phyloP scores from a whole-genome alignment of 331 rosid species.

The Pyrus hybrid region DNA sequence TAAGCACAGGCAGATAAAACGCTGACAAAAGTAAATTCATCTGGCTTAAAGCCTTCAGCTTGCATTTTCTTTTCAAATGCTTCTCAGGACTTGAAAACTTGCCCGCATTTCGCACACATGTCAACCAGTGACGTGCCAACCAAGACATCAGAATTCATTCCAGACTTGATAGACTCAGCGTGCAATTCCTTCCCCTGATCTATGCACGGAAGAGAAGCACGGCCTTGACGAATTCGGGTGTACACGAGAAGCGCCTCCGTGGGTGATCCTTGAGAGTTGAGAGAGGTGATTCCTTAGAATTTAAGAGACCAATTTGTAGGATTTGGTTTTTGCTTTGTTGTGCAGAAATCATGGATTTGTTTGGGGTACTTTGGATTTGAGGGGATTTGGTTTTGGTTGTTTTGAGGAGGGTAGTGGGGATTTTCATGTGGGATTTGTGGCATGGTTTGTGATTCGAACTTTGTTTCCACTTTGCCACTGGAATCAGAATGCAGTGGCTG shows the following conservation, averaged over 20 bases:
- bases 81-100: conserved; percentile 25
- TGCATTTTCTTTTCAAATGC: conserved; percentile 37
- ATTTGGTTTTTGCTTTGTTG: not conserved
- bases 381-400: not conserved
- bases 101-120: conserved; percentile 35
- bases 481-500: not conserved
- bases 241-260: conserved; percentile 29
- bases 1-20: conserved; percentile 67
- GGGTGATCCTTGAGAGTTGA: conserved; percentile 18
- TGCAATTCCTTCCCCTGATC: conserved; percentile 37
- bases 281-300: conserved; percentile 16
- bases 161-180: conserved; percentile 41
- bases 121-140: conserved; percentile 49
- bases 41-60: conserved; percentile 42
- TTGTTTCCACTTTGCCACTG: not conserved
- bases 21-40: conserved; percentile 48
- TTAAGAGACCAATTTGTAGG: conserved; percentile 3
- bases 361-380: not conserved
- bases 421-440: not conserved
- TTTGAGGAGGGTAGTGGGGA: not conserved
- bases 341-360: not conserved
- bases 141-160: conserved; percentile 25
- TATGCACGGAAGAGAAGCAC: conserved; percentile 33
- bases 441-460: not conserved
- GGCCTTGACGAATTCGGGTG: conserved; percentile 46